Evolutionary conservation across 2,329 filamentous ascomycete species (phyloP).

Genomic region (Fusarium cicatricum): DNA sequence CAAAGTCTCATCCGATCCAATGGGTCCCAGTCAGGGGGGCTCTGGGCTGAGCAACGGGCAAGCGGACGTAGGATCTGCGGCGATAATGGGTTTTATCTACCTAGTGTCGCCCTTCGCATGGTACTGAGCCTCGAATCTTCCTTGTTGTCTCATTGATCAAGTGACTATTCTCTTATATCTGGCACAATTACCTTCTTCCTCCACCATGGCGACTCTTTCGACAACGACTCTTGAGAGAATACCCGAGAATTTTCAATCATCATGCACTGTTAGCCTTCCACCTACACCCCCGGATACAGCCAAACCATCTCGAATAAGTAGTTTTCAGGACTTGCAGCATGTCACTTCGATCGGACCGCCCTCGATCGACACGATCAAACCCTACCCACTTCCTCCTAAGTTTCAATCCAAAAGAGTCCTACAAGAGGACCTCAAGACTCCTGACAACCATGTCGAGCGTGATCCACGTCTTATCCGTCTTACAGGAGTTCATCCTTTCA

Average conservation of each 20-base stretch:
- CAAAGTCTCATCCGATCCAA: constrained; percentile 21
- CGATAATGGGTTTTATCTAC: constrained; percentile 27
- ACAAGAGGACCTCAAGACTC: constrained; percentile 81
- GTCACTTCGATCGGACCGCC: constrained; percentile 27
- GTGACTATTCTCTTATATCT: constrained; percentile 3
- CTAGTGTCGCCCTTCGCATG: constrained; percentile 8
- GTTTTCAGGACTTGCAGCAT: constrained; percentile 38
- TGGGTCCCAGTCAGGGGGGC: constrained; percentile 6
- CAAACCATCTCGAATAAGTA: constrained; percentile 48
- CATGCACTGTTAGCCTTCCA: constrained; percentile 40
- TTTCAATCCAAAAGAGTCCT: constrained; percentile 69
- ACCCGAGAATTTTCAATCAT: constrained; percentile 19
- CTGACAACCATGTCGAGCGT: constrained; percentile 81
- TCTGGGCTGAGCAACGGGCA: constrained; percentile 9
- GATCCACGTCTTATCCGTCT: constrained; percentile 85
- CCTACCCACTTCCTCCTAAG: constrained; percentile 74
- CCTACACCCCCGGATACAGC: constrained; percentile 53
- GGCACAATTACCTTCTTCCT: not conserved
- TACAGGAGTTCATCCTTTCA: constrained; percentile 91
- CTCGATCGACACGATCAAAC: constrained; percentile 21
- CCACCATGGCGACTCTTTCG: constrained; percentile 33
- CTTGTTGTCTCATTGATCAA: constrained; percentile 1
- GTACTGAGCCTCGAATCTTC: not conserved
- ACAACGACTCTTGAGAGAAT: constrained; percentile 19
- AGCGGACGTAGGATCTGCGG: constrained; percentile 20